phyloP scores from a whole-genome alignment of 495 filamentous ascomycete genomes.

The Podospora pseudocomata region DNA sequence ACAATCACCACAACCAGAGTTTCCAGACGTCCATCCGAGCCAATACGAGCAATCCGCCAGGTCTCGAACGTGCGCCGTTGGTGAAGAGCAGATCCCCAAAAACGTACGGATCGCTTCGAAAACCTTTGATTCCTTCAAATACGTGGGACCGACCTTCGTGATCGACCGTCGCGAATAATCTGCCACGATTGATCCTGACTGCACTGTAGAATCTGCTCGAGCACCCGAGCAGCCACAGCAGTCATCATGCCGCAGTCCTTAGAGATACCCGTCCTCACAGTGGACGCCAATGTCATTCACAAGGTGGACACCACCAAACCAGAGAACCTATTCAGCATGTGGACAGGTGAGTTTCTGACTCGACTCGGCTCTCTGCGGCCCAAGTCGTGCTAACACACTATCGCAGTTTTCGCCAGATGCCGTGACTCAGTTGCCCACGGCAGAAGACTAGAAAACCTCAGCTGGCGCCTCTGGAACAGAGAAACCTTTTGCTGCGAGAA shows the following conservation, averaged over 20 bases:
- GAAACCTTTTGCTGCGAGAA: conserved; percentile 92
- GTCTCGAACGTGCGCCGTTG: conserved; percentile 20
- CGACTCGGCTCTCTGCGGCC: conserved; percentile 16
- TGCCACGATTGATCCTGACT: conserved; percentile 22
- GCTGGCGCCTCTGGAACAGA: conserved; percentile 92
- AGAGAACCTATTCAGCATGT: conserved; percentile 94
- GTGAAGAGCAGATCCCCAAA: conserved; percentile 32
- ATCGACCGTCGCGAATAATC: conserved; percentile 21
- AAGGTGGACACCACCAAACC: conserved; percentile 90
- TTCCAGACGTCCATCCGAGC: neutral
- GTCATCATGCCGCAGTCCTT: conserved; percentile 35
- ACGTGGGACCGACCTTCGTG: conserved; percentile 19
- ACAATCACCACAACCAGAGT: neutral
- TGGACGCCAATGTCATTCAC: conserved; percentile 82
- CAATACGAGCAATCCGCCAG: neutral
- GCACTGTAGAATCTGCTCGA: conserved; percentile 28
- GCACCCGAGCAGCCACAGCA: conserved; percentile 30
- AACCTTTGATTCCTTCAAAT: neutral
- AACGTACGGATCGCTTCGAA: conserved; percentile 22
- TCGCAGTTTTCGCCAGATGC: conserved; percentile 92
- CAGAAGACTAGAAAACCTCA: conserved; percentile 87
- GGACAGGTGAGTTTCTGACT: conserved; percentile 74
- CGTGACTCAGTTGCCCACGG: conserved; percentile 93
- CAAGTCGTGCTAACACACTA: conserved; percentile 12
- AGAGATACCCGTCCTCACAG: conserved; percentile 60